Conservation (phyloP, 202 grass and related monocot species). For the Schoenoplectus tabernaemontani region DNA sequence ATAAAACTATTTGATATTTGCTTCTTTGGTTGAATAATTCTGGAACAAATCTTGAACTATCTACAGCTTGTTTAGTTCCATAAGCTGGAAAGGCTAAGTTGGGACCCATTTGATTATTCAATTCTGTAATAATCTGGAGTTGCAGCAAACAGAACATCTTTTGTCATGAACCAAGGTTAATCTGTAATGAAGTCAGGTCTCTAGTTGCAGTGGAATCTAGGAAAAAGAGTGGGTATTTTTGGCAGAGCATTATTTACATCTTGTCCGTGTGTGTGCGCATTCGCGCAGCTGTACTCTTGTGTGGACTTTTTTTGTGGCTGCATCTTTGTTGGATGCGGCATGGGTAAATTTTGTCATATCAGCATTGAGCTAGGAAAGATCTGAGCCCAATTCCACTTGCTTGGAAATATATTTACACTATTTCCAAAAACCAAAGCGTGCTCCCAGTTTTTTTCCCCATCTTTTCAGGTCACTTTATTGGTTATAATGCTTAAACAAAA, state of each 20-base stretch:
- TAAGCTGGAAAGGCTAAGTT: background rate
- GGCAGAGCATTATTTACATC: background rate
- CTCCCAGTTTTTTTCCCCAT: background rate
- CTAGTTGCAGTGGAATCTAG: background rate
- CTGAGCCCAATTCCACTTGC: background rate
- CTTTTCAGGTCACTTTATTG: background rate
- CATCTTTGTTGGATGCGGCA: background rate
- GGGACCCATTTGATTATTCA: background rate
- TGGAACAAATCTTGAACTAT: slow-evolving; percentile 2
- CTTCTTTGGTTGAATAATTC: background rate
- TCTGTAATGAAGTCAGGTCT: background rate
- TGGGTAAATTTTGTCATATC: background rate
- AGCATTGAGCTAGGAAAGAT: background rate
- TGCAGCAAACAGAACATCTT: too few species aligned
- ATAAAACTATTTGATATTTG: slow-evolving; percentile 16
- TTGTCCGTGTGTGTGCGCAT: background rate
- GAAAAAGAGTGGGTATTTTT: background rate
- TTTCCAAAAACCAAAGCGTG: background rate
- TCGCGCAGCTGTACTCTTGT: too few species aligned
- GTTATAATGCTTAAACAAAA: background rate
- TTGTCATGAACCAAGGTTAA: background rate
- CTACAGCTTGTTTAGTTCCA: background rate
- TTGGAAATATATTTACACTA: background rate
- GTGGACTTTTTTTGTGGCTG: background rate
- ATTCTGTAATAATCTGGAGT: slow-evolving; percentile 1